A percentile compares a stretch with the other conserved stretches of the same genome.
Conservation (phyloP, 345 rosid species). For the Eucalyptus brandiana region DNA sequence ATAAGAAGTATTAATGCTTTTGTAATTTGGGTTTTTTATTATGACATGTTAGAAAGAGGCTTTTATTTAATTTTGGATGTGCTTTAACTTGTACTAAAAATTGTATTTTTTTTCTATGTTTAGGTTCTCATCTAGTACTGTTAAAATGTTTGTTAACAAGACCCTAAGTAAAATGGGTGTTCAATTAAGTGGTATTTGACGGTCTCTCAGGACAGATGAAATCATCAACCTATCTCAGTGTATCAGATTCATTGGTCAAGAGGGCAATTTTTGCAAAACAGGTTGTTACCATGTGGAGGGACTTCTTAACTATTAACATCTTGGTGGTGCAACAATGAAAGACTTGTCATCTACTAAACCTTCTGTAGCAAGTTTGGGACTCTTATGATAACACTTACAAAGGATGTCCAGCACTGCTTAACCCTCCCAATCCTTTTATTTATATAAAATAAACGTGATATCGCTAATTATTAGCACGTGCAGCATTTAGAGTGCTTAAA, state of each 20-base stretch:
- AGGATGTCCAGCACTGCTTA: not conserved
- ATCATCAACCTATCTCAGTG: not conserved
- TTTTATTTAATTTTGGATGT: not conserved
- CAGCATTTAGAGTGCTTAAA: not conserved
- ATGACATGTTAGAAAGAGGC: not conserved
- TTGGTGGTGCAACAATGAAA: not conserved
- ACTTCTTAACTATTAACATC: not conserved
- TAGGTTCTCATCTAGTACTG: not conserved
- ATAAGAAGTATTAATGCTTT: not conserved
- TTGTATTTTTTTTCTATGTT: not conserved
- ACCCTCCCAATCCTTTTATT: not conserved
- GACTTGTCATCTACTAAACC: not conserved
- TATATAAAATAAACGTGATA: not conserved
- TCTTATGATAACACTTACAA: not conserved
- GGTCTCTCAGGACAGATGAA: not conserved
- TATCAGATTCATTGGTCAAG: not conserved
- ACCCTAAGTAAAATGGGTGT: not conserved
- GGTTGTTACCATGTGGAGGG: not conserved
- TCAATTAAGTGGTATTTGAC: not conserved
- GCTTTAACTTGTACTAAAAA: not conserved
- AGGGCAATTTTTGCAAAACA: not conserved
- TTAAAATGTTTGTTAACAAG: not conserved
- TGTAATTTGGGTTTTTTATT: not conserved
- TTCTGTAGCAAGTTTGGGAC: not conserved
- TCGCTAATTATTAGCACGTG: not conserved